A percentile compares a stretch with the other conserved stretches of the same genome.
These are phyloP conservation scores for Blastobotrys raffinosifermentans DNA, from an alignment of 1,139 yeast species.

Conservation along the genomic window DNA sequence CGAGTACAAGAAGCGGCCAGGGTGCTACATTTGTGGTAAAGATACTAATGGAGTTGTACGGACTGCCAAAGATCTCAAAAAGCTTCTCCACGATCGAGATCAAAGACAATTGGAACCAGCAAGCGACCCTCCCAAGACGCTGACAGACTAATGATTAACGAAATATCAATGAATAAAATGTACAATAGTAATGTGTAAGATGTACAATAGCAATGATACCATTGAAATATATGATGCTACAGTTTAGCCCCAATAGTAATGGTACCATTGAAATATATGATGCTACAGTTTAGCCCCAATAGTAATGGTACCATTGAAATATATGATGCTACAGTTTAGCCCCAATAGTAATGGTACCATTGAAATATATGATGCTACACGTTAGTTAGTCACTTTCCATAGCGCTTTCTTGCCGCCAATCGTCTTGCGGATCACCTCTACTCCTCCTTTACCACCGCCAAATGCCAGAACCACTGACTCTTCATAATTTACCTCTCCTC, in stretches of 20 bases:
- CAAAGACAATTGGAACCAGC: too few species aligned
- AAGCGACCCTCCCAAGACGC: too few species aligned
- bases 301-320: too few species aligned
- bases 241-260: too few species aligned
- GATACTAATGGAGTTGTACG: constrained; percentile 24
- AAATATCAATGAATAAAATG: neutral
- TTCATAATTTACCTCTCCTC: constrained; percentile 18
- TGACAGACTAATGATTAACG: neutral
- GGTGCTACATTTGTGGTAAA: constrained; percentile 51
- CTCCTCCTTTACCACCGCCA: constrained; percentile 33
- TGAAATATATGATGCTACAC: constrained; percentile 2
- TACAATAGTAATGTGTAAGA: too few species aligned
- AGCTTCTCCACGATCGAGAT: constrained; percentile 6
- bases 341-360: too few species aligned
- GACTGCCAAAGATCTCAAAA: constrained; percentile 22
- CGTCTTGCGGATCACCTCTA: constrained; percentile 30
- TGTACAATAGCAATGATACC: too few species aligned
- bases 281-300: too few species aligned
- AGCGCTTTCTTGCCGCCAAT: constrained; percentile 26
- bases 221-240: too few species aligned
- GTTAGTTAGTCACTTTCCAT: constrained; percentile 28
- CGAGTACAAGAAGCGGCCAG: constrained; percentile 42
- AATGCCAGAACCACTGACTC: constrained; percentile 33
- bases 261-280: too few species aligned
- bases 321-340: too few species aligned